Conservation (phyloP, 2,329 filamentous ascomycete species). For the Aspergillus ochraceoroseus region DNA sequence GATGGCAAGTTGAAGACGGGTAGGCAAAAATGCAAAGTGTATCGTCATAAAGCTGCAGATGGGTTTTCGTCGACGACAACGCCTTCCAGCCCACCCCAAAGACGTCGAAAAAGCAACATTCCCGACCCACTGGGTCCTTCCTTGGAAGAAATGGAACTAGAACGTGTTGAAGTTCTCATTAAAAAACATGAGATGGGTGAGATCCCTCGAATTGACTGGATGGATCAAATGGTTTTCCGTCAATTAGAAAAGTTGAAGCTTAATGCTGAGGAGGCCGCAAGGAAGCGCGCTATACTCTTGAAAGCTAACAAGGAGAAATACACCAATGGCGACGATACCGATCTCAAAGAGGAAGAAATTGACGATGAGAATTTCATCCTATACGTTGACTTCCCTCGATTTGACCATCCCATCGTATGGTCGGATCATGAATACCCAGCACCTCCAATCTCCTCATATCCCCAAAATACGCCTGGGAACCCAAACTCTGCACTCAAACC, state of each 20-base stretch:
- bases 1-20: conserved; percentile 90
- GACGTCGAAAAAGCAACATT: conserved; percentile 49
- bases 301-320: conserved; percentile 33
- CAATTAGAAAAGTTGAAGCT: conserved; percentile 73
- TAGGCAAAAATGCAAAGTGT: conserved; percentile 81
- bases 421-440: conserved; percentile 88
- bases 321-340: conserved; percentile 35
- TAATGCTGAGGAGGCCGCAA: conserved; percentile 59
- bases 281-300: conserved; percentile 49
- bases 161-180: conserved; percentile 80
- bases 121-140: conserved; percentile 46
- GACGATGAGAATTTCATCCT: conserved; percentile 69
- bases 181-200: conserved; percentile 99
- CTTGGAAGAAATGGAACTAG: conserved; percentile 78
- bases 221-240: conserved; percentile 90
- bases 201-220: conserved; percentile 86
- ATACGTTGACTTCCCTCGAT: conserved; percentile 86
- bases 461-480: conserved; percentile 59
- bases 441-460: conserved; percentile 72
- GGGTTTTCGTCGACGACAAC: conserved; percentile 76
- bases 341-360: conserved; percentile 36
- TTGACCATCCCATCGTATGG: conserved; percentile 94
- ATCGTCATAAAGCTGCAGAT: conserved; percentile 78
- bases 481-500: conserved; percentile 70
- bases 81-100: conserved; percentile 60